These are phyloP conservation scores for Curvularia verruculosa DNA, from an alignment of 2,329 filamentous ascomycete genomes.

Conservation along the genomic window DNA sequence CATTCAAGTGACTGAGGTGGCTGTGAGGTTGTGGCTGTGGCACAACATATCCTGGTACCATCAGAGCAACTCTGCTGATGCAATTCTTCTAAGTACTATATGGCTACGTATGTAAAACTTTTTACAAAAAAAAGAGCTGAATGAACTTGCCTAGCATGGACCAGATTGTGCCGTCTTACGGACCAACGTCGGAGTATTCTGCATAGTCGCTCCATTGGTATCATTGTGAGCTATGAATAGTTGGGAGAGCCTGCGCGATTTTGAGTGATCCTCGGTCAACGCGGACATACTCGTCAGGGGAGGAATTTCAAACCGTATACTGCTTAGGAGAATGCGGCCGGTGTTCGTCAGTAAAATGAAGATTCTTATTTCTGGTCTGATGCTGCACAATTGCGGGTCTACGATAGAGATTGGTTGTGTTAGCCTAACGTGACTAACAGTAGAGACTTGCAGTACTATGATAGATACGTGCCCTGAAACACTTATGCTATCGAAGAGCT, in stretches of 20 bases:
- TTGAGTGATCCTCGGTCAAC: background rate
- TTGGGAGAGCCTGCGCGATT: background rate
- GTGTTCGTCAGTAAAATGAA: background rate
- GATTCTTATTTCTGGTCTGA: background rate
- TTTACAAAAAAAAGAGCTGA: background rate
- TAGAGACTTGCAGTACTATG: background rate
- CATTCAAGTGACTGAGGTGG: background rate
- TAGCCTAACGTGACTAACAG: background rate
- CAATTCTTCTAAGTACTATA: background rate
- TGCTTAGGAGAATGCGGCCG: background rate
- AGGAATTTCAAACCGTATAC: background rate
- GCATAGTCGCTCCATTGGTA: background rate
- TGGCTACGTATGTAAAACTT: background rate
- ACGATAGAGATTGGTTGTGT: background rate
- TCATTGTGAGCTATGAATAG: background rate
- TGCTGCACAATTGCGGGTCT: background rate
- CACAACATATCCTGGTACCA: too few species aligned
- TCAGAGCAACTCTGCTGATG: background rate
- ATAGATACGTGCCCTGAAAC: background rate
- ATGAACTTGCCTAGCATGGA: background rate
- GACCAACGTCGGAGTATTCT: background rate
- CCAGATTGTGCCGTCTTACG: background rate
- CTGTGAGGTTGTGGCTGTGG: background rate
- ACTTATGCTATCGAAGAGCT: background rate
- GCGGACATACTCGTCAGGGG: background rate